Conservation (phyloP, 176 grass and related monocot genomes). For the Oryza glaberrima region DNA sequence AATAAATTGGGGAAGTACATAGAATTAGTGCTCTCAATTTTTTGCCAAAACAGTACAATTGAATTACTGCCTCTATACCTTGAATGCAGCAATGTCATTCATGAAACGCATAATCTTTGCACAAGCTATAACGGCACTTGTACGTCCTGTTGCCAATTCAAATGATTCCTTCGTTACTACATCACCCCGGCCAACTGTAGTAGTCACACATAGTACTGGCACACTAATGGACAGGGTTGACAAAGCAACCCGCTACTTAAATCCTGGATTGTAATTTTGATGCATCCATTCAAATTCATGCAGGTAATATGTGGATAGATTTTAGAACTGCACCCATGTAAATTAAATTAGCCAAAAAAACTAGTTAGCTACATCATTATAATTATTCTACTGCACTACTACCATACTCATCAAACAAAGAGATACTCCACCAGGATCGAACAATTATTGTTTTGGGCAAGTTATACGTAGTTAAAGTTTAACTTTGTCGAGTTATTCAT, state of each 20-base stretch:
- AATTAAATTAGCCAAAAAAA: neutral
- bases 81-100: slow-evolving; percentile 12
- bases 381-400: no score
- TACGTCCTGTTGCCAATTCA: neutral
- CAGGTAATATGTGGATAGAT: neutral
- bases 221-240: neutral
- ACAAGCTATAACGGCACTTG: neutral
- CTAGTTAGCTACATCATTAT: no score
- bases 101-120: slow-evolving; percentile 3
- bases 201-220: neutral
- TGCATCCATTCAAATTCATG: neutral
- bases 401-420: no score
- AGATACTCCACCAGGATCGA: no score
- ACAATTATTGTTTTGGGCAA: no score
- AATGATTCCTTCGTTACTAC: neutral
- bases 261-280: neutral
- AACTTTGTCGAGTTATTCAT: no score
- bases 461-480: no score
- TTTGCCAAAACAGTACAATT: no score
- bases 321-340: neutral
- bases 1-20: no score
- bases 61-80: neutral
- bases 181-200: neutral
- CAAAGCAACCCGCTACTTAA: neutral
- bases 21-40: no score